phyloP scores from a whole-genome alignment of 129 eudicot genomes.

The Sambucus nigra region DNA sequence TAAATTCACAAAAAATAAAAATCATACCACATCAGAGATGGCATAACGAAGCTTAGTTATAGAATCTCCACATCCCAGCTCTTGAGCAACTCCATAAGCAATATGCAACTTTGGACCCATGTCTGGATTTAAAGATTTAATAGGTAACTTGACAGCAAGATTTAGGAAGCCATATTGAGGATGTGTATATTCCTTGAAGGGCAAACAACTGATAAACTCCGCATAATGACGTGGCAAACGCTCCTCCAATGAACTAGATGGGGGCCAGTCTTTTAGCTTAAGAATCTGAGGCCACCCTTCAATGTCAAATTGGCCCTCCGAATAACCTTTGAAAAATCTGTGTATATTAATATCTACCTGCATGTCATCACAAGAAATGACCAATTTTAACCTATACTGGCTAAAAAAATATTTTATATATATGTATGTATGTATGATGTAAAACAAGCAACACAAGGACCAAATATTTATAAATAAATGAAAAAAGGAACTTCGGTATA shows the following conservation, averaged over 20 bases:
- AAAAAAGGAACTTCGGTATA: too few relatives aligned
- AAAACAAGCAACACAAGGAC: too few relatives aligned
- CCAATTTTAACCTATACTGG: not conserved
- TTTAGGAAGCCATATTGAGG: constrained; percentile 18
- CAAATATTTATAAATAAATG: not conserved
- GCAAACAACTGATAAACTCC: constrained; percentile 20
- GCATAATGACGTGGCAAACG: constrained; percentile 25
- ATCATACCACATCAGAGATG: constrained; percentile 29
- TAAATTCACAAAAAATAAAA: not conserved
- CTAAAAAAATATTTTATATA: too few relatives aligned
- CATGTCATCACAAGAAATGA: not conserved
- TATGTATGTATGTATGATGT: not conserved
- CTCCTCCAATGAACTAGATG: constrained; percentile 17
- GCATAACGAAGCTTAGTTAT: constrained; percentile 26
- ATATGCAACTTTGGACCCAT: constrained; percentile 29
- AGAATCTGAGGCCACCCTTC: constrained; percentile 18
- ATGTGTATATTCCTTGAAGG: constrained; percentile 28
- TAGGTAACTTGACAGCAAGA: constrained; percentile 23
- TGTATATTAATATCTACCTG: constrained; percentile 19
- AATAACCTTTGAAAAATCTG: constrained; percentile 20
- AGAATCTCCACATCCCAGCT: constrained; percentile 31
- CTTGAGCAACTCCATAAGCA: constrained; percentile 25
- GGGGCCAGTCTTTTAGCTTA: constrained; percentile 33
- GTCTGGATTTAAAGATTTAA: constrained; percentile 21
- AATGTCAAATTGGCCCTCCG: constrained; percentile 8